Base-by-base conservation (phyloP, 176 grass and related monocot species). In the Bonia amplexicaulis region DNA sequence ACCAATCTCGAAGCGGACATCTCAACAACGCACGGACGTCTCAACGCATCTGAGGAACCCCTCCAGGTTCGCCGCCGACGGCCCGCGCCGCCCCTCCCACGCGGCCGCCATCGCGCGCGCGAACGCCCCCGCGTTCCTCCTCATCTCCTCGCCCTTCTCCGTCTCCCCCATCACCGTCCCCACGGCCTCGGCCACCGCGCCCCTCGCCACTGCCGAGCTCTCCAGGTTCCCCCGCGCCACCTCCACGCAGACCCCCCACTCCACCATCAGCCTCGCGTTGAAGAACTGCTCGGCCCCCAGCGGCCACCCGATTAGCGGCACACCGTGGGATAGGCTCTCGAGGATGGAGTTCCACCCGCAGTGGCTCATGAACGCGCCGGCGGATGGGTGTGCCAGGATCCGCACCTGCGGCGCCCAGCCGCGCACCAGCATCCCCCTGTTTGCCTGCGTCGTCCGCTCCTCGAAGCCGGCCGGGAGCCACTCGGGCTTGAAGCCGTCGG, bases 291-390 rank as follows among this genome's bases (percentile, higher is more conserved):
- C 90, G 12, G 51, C 87, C 3, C 71, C 68, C 52, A 95, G 66
- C 22, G 90, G 88, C 90, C 88, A 95, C 45, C 85, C 87, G 39
- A 95, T 9, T 46, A 95, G 73, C 41, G 88, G 87, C 73, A 90
- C 77, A 54, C 78, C 78, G 16, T 69, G 54, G 88, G 15, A 53
- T 16, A 95, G 76, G 85, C 90, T 80, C 92, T 92, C 84, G 2
- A 93, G 91, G 52, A 90, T 12, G 76, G 88, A 92, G 80, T 90
- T 92, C 91, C 91, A 92, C n/a, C 91, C 89, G 46, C 92, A 94
- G 86, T 92, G 92, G 85, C 31, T 95, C 79, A 92, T 9, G 70
- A 95, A 95, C 23, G 82, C 90, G 41, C 88, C 87, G 10, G 78
- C 80, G 8, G 87, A 81, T 49, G 58, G 13, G 75, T 92, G 93